These are phyloP conservation scores for Wallacemonas rigidus DNA, from an alignment of 208 protist species.

Conservation along the genomic window DNA sequence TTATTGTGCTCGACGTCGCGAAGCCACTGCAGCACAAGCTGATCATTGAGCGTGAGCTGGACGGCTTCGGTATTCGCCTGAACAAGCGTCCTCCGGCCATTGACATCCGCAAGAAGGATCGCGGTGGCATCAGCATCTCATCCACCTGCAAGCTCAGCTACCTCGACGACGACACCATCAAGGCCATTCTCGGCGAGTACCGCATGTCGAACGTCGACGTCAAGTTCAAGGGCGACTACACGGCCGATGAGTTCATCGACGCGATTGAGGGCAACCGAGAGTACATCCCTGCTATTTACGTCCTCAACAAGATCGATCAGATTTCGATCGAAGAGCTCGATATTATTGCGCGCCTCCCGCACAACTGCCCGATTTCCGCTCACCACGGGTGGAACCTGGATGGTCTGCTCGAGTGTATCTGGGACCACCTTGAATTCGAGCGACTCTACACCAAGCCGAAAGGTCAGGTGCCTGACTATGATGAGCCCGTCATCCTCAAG, in stretches of 20 bases:
- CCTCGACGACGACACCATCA: slow-evolving; percentile 92
- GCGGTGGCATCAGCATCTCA: slow-evolving; percentile 88
- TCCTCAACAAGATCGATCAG: slow-evolving; percentile 99
- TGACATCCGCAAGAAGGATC: slow-evolving; percentile 95
- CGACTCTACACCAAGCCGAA: slow-evolving; percentile 98
- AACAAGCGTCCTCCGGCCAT: slow-evolving; percentile 98
- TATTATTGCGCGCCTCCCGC: slow-evolving; percentile 94
- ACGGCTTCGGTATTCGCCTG: slow-evolving; percentile 99
- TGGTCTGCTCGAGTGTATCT: slow-evolving; percentile 98
- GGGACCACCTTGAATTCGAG: slow-evolving; percentile 97
- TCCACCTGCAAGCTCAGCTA: slow-evolving; percentile 89
- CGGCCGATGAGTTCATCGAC: slow-evolving; percentile 98
- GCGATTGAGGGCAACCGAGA: slow-evolving; percentile 96
- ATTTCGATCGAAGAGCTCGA: slow-evolving; percentile 98
- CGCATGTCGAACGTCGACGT: slow-evolving; percentile 96
- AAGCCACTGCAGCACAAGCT: slow-evolving; percentile 97
- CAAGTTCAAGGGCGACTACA: slow-evolving; percentile 93
- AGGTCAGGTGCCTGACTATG: slow-evolving; percentile 98
- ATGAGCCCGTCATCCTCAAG: slow-evolving; percentile 96
- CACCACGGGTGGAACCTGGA: slow-evolving; percentile 98
- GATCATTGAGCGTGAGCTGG: slow-evolving; percentile 97
- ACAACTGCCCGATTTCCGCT: slow-evolving; percentile 97
- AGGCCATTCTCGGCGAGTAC: slow-evolving; percentile 94
- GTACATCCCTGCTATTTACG: slow-evolving; percentile 97
- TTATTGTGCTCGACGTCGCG: slow-evolving; percentile 98